phyloP scores from a whole-genome alignment of 2,329 filamentous ascomycete species.

The Colletotrichum eremochloae region DNA sequence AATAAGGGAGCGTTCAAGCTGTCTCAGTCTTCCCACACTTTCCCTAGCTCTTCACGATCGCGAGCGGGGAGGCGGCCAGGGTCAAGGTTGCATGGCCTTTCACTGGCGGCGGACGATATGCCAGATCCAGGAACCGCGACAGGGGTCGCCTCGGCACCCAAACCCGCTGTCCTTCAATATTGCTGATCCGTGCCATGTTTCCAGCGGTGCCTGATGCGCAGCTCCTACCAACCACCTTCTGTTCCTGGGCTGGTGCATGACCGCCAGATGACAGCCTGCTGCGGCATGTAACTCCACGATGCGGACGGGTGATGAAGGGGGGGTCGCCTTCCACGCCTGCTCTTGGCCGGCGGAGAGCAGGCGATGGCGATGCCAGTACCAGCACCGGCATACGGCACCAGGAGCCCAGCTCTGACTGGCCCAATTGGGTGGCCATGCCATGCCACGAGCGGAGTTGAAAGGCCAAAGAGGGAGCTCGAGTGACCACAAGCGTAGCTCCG shows the following conservation, averaged over 20 bases:
- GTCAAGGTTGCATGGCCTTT: constrained; percentile 34
- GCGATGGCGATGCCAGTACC: constrained; percentile 2
- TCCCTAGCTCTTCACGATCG: not conserved
- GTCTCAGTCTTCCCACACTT: too few species aligned
- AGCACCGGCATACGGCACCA: constrained; percentile 31
- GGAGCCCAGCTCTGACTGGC: not conserved
- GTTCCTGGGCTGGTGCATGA: constrained; percentile 2
- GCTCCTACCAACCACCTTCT: constrained; percentile 24
- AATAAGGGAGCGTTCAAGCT: too few species aligned
- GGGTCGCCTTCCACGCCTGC: not conserved
- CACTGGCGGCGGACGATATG: constrained; percentile 38
- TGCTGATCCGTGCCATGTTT: not conserved
- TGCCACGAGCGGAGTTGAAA: constrained; percentile 28
- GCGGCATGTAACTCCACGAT: constrained; percentile 8
- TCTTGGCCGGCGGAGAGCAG: not conserved
- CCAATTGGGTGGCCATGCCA: constrained; percentile 31
- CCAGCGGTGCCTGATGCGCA: not conserved
- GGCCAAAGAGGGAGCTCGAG: not conserved
- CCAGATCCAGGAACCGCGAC: constrained; percentile 32
- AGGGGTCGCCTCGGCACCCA: constrained; percentile 37
- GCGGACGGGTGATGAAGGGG: not conserved
- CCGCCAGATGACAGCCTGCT: not conserved
- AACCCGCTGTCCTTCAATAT: not conserved
- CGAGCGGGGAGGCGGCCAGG: constrained; percentile 15
- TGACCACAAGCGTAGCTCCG: constrained; percentile 7